Percentiles rank a stretch among this genome's conserved stretches.
phyloP scores from a whole-genome alignment of 2,329 filamentous ascomycete species.

The Alternaria sp. region DNA sequence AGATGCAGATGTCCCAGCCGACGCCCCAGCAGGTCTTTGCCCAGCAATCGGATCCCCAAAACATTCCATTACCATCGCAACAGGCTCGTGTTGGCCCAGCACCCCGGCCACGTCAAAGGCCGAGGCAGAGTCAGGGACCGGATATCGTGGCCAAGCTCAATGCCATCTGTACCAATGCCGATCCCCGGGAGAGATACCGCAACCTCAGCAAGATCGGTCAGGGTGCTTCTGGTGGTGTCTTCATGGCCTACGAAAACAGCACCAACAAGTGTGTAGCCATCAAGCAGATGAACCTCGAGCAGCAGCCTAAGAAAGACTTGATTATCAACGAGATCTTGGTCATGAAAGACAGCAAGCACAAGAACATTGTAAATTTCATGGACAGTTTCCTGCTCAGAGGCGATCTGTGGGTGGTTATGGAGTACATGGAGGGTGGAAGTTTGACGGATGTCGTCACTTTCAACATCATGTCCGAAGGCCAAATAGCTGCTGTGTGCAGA shows the following conservation, averaged over 20 bases:
- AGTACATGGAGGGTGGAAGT: slow-evolving; percentile 98
- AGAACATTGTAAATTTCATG: slow-evolving; percentile 99
- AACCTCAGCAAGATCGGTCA: slow-evolving; percentile 95
- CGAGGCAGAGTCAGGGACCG: slow-evolving; percentile 77
- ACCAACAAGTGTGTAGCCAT: slow-evolving; percentile 92
- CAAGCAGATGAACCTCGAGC: slow-evolving; percentile 99
- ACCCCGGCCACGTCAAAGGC: slow-evolving; percentile 75
- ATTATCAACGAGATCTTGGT: slow-evolving; percentile 99
- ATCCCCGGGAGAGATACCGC: slow-evolving; percentile 86
- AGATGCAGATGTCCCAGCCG: slow-evolving; percentile 31
- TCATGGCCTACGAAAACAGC: slow-evolving; percentile 83
- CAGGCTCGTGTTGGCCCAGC: slow-evolving; percentile 61
- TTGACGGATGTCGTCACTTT: slow-evolving; percentile 98
- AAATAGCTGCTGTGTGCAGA: slow-evolving; percentile 93
- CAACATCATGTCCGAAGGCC: slow-evolving; percentile 98
- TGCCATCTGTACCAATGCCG: slow-evolving; percentile 86
- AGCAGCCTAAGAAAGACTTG: slow-evolving; percentile 97
- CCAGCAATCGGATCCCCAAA: slow-evolving; percentile 50
- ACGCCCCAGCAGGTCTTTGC: slow-evolving; percentile 59
- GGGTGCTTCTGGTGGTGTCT: slow-evolving; percentile 95
- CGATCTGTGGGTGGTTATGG: slow-evolving; percentile 99
- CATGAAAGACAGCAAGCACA: slow-evolving; percentile 98
- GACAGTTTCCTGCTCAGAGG: slow-evolving; percentile 91
- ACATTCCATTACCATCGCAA: slow-evolving; percentile 55
- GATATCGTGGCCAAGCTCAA: slow-evolving; percentile 85